A percentile compares a stretch with the other conserved stretches of the same genome.
Conservation (phyloP, 352 stramenopile species). For the Globisporangium emineosum region DNA sequence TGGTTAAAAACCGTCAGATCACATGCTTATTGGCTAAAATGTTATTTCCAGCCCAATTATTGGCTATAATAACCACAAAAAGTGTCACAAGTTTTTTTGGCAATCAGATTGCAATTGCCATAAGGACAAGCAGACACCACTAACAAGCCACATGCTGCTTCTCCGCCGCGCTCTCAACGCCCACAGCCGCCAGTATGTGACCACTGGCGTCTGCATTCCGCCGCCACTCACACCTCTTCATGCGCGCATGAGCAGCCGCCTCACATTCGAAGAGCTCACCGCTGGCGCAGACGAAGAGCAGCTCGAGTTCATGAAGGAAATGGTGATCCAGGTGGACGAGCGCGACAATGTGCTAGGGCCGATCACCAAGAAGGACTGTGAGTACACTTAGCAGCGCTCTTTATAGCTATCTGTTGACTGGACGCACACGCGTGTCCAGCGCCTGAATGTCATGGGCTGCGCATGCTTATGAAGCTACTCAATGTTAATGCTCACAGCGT, state of each 20-base stretch:
- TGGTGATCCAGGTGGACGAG: slow-evolving; percentile 87
- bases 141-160: slow-evolving; percentile 10
- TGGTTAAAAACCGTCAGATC: not conserved
- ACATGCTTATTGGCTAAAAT: not conserved
- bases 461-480: not conserved
- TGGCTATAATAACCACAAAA: slow-evolving; percentile 3
- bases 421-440: not conserved
- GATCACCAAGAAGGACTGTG: slow-evolving; percentile 86
- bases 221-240: not conserved
- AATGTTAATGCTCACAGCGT: not conserved
- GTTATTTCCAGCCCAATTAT: too few relatives aligned
- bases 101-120: not conserved
- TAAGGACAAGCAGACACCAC: not conserved
- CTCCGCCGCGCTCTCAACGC: slow-evolving; percentile 9
- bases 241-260: slow-evolving; percentile 24
- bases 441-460: not conserved
- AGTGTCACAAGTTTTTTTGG: not conserved
- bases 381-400: slow-evolving; percentile 4
- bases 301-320: slow-evolving; percentile 89
- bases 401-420: too few relatives aligned
- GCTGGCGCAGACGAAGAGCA: slow-evolving; percentile 71
- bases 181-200: not conserved
- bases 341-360: slow-evolving; percentile 74
- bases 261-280: slow-evolving; percentile 63
- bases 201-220: slow-evolving; percentile 12